Evolutionary conservation across 2,329 filamentous ascomycete genomes (phyloP), one percentile per base, ranked within the genome.

Genomic region (Fusarium buxicola): DNA sequence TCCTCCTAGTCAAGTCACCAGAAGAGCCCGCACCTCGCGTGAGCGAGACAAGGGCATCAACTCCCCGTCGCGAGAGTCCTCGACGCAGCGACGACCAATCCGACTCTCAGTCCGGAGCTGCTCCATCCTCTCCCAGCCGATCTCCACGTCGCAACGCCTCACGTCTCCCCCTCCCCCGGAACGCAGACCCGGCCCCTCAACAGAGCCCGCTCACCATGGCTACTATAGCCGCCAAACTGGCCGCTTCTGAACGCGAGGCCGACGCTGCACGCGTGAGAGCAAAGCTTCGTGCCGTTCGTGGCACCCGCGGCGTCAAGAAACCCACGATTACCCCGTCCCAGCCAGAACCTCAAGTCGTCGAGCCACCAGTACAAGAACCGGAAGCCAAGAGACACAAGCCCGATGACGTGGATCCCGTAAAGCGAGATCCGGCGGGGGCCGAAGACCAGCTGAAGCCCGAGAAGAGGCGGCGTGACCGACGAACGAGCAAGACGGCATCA

Each of bases 211-310:
- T 88, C 4, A 87, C 83, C 16, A 87, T 88, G 81, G 84, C 85
- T 8, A 82, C 78, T 30, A 89, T 89, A 59, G 83, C 85, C 0
- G 85, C 86, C 25, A 89, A 89, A 73, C 78, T 89, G 0, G 87
- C 86, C 1, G 86, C 87, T 2, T 85, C 86, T 1, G 87, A 89
- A 63, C 80, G 84, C 15, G 86, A 89, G 49, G 87, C 87, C 5
- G 86, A 89, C 62, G 86, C 86, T 2, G 86, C 86, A 2, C 80
- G 86, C 21, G 85, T 89, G 0, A 78, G 86, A 4, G 87, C 87
- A 3, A 89, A 89, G 71, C 79, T 89, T 27, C 83, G 81, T 66
- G 86, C 86, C 1, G 83, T 83, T 3, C 75, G 80, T 31, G 75
- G 73, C 12, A 72, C 71, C 50, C 76, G 75, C 51, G 69, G 72